Evolutionary conservation across 805 yeast species (phyloP), one percentile per base, ranked within the genome.

Genomic region (Zygosaccharomyces gambellarensis): DNA sequence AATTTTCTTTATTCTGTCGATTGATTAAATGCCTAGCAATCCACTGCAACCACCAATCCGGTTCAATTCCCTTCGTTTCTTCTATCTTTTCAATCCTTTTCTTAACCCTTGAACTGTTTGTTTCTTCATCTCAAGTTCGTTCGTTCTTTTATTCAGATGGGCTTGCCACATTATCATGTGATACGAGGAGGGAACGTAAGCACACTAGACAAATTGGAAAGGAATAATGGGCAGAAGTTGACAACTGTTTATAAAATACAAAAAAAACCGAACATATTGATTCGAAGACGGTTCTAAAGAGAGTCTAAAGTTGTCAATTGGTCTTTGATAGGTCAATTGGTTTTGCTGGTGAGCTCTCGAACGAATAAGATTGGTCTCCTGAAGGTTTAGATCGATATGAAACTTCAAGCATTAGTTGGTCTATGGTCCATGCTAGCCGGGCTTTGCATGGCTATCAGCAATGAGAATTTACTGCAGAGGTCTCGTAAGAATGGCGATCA

Each of bases 401-500:
- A 41, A 22, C 6, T 42, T 19, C 51, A 47, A n/a, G 36, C 45
- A n/a, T 32, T 54, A 23, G 17, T 48, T 17, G 23, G 49, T 23
- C 9, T 47, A 8, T 42, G 43, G 25, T 44, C 52, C 27, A 31
- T 49, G 31, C 46, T 46, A 11, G 43, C 45, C 23, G 46, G 50
- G 30, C 19, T 52, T 8, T 55, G 54, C 28, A 19, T 45, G 28
- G 62, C 62, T 28, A 47, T 60, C 19, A 50, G 60, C 7, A 56
- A 59, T 38, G 51, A 50, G 12, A 57, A 58, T 36, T 53, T 71
- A 30, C 59, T 63, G 22, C 54, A 60, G 32, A 59, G 60, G 17
- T 56, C 64, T 31, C 43, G 57, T 19, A 62, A 61, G 38, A 53
- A 64, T n/a, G 46, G 72, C 39, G 58, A 68, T 30, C 70, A 72